These are phyloP conservation scores for Dryas drummondii DNA, from an alignment of 306 rosid species.

Conservation along the genomic window DNA sequence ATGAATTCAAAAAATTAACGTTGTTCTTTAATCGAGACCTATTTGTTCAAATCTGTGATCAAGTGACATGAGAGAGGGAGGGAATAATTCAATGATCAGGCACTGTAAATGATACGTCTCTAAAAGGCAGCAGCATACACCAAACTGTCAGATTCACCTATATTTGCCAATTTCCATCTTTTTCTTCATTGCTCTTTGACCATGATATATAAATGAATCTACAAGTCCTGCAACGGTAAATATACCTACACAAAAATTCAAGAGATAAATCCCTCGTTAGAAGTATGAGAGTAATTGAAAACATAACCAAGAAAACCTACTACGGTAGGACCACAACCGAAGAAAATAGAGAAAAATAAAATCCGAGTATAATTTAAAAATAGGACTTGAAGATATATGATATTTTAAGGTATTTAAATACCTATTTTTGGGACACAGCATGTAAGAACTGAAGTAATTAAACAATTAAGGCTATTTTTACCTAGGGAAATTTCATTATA, in stretches of 20 bases:
- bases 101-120: neutral
- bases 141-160: slow-evolving; percentile 33
- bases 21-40: neutral
- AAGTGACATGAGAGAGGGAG: neutral
- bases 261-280: slow-evolving; percentile 17
- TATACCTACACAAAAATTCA: slow-evolving; percentile 45
- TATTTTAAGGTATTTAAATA: too few species aligned
- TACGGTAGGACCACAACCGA: neutral
- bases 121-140: slow-evolving; percentile 21
- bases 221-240: slow-evolving; percentile 79
- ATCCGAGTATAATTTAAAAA: neutral
- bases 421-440: too few species aligned
- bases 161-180: slow-evolving; percentile 64
- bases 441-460: too few species aligned
- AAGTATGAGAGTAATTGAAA: slow-evolving; percentile 5
- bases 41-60: neutral
- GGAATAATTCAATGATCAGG: neutral
- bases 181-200: slow-evolving; percentile 66
- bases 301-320: neutral
- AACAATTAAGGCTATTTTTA: too few species aligned
- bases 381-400: too few species aligned
- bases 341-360: neutral
- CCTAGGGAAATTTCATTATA: too few species aligned
- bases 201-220: slow-evolving; percentile 72
- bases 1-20: neutral